Base-by-base conservation (phyloP, 768 basidiomycete species). In the Suillus americanus region DNA sequence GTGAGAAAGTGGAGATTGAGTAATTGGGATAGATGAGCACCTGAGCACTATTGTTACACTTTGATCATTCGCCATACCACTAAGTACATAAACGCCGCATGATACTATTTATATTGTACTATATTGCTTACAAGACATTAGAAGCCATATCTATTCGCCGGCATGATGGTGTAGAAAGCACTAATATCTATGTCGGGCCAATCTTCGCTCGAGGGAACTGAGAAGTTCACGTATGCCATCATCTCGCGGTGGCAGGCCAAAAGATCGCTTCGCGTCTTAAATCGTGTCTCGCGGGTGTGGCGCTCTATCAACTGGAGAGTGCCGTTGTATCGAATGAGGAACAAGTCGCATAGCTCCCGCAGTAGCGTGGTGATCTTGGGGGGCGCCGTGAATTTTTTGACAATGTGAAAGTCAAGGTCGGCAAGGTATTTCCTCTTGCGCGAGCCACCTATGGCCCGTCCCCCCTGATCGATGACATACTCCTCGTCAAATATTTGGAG, bases 1-100 rank as follows among this genome's bases (percentile, higher is more conserved):
- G 97, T 62, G 95, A 99, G 81, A 97, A 98, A 80, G 95, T 99
- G 33, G 90, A 94, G 81, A 92, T 96, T 65, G 86, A 91, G 72
- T n/a, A n/a, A 84, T 95, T 65, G 86, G 84, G 60, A 92, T 92
- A 89, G 95, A 96, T 75, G 95, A 97, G 30, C 76, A 86, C 95
- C 66, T 97, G 78, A 80, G 37, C 45, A 45, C 18, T 55, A 46
- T 51, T 37, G 20, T 59, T 20, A 41, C 18, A 59, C 18, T 41
- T 25, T 41, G 28, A 41, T 41, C 57, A 30, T 41, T 59, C 16
- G 3, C 25, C 28, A 40, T 14, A 40, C 56, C 16, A 25, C 14
- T 37, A 38, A 40, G 23, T 59, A 59, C 41, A 25, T 59, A 59
- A 25, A 59, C 40, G 28, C 25, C 20, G 57, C 41, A 30, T 59